Evolutionary conservation across 257 asterid species (phyloP), one percentile per base, ranked within the genome.

Genomic region (Solanum ossicruentum): DNA sequence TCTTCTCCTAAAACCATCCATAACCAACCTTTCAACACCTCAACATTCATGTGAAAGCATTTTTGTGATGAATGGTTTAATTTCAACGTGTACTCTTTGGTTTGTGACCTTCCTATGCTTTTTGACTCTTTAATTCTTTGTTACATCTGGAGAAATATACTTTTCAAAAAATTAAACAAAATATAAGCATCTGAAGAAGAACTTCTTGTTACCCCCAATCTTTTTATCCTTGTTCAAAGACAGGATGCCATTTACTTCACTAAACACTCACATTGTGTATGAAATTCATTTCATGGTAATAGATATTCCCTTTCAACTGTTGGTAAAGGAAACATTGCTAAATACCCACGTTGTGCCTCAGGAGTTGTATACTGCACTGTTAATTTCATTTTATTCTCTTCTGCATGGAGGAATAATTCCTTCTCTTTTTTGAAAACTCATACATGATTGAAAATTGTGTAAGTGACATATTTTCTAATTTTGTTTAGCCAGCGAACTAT

Each of bases 401-500:
- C 10, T 18, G 2, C 49, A 51, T 51, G 82, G 63, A 52, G 63
- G 82, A 77, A 77, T 8, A 77, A 52, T 26, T 28, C 63, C 26
- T 52, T 61, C 28, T 72, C 66, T 71, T 20, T 47, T 57, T 47
- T 51, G 47, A 28, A 49, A 17, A 16, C n/a, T 71, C 10, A 77
- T 77, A 15, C 47, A 21, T 51, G 57, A 77, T 61, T 47, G 72
- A 70, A 66, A 32, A 69, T 67, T 85, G 11, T 45, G 84, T 66
- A 63, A 88, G 82, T 87, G 20, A 57, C 47, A 20, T 10, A 80
- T 21, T 87, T 85, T 65, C 85, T 52, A 56, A 84, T 83, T 84
- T 71, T 79, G 77, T 87, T 89, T 84, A 94, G 99, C 92, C 99
- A 95, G 92, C 88, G 94, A 67, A 81, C 92, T 84, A 90, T 95